Evolutionary conservation across 2,329 filamentous ascomycete species (phyloP).

Genomic region (Trichocomaceae sp.): DNA sequence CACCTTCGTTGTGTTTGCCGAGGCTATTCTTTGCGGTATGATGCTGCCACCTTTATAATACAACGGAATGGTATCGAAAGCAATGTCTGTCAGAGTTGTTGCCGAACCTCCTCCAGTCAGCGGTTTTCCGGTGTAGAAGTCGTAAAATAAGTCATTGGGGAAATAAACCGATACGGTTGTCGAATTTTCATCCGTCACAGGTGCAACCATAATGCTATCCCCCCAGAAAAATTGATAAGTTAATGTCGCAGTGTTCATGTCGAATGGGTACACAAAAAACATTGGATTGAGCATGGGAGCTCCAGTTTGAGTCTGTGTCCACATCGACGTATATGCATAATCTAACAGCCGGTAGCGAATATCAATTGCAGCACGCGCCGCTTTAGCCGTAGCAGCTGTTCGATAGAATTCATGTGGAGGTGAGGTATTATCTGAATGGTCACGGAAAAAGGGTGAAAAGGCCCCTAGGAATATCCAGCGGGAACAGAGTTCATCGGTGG

Average conservation of each 20-base stretch:
- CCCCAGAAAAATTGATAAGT: conserved; percentile 57
- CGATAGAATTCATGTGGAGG: conserved; percentile 67
- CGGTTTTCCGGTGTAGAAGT: conserved; percentile 49
- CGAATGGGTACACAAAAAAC: conserved; percentile 63
- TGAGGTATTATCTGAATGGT: conserved; percentile 55
- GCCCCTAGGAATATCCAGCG: conserved; percentile 70
- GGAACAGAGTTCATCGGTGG: conserved; percentile 62
- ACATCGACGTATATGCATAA: conserved; percentile 69
- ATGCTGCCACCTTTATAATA: conserved; percentile 57
- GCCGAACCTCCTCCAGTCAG: conserved; percentile 43
- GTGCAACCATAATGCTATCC: conserved; percentile 50
- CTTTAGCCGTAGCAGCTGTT: conserved; percentile 57
- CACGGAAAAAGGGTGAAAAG: conserved; percentile 69
- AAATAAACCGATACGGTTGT: conserved; percentile 52
- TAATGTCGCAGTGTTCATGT: conserved; percentile 47
- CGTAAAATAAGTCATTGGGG: conserved; percentile 54
- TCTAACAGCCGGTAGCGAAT: conserved; percentile 71
- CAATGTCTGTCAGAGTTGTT: conserved; percentile 41
- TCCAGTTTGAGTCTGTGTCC: conserved; percentile 54
- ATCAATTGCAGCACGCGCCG: conserved; percentile 61
- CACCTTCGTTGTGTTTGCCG: conserved; percentile 55
- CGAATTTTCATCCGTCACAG: conserved; percentile 47
- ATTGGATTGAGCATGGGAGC: conserved; percentile 62
- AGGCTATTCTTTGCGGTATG: conserved; percentile 49
- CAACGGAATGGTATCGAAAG: conserved; percentile 52